Conservation (phyloP, 2,329 filamentous ascomycete genomes). For the Neopestalotiopsis rosae region DNA sequence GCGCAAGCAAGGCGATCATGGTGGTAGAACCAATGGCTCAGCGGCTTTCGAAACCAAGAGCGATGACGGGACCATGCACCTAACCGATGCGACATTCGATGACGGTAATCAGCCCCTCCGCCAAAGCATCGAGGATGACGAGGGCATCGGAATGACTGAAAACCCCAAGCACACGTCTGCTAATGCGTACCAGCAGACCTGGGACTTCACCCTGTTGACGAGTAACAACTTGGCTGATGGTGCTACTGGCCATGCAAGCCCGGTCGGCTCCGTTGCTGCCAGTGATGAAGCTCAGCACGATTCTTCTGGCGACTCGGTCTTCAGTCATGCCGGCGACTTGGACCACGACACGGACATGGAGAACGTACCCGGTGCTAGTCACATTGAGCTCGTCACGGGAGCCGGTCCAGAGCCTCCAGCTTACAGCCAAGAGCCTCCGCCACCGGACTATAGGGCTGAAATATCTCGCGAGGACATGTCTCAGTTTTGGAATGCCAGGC, state of each 20-base stretch:
- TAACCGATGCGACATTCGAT: constrained; percentile 28
- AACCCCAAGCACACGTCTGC: constrained; percentile 34
- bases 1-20: constrained; percentile 59
- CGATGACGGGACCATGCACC: constrained; percentile 27
- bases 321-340: constrained; percentile 29
- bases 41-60: constrained; percentile 22
- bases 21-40: constrained; percentile 44
- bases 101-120: constrained; percentile 37
- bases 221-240: constrained; percentile 31
- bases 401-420: constrained; percentile 24
- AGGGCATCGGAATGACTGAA: constrained; percentile 48
- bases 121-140: constrained; percentile 53
- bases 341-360: constrained; percentile 29
- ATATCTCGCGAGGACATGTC: constrained; percentile 36
- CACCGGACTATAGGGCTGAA: constrained; percentile 23
- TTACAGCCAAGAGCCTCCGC: constrained; percentile 25
- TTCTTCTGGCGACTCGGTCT: constrained; percentile 39
- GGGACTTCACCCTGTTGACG: constrained; percentile 51
- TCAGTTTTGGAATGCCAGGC: constrained; percentile 41
- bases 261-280: constrained; percentile 35
- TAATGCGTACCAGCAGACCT: constrained; percentile 36
- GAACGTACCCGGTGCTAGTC: constrained; percentile 33
- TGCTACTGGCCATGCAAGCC: constrained; percentile 25
- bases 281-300: constrained; percentile 44
- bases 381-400: constrained; percentile 32